Base-by-base conservation (phyloP, 495 filamentous ascomycete species). In the Lasiosphaeriaceae sp. region DNA sequence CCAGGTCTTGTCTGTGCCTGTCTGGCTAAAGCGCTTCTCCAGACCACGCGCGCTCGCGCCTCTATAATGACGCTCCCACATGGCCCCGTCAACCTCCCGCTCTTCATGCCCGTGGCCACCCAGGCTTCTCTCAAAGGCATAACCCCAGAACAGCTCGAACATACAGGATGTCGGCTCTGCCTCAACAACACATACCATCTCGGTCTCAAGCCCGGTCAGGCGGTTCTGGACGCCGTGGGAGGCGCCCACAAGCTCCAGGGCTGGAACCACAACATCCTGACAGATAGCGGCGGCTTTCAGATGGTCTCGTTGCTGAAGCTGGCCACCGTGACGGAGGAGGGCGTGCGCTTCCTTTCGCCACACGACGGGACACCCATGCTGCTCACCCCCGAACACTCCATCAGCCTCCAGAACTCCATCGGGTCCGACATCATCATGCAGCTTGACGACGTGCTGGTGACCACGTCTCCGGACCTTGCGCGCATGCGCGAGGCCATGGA, bases 361-460 rank as follows among this genome's bases (percentile, higher is more conserved):
- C 95, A 97, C 67, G 94, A 97, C 71, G 91, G 92, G 55, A 82
- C 86, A 0, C 92, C 93, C n/a, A 97, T 97, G 94, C 84, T 97
- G 11, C 85, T 99, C 12, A 97, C 95, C 0, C 94, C 94, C 3
- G 94, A 99, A 69, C 93, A 97, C 74, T 97, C 94, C 1, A 97
- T 97, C 57, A 87, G 88, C 21, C 82, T 99, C 17, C 94, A 99
- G 67, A 97, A 97, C 70, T 90, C 88, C 29, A 97, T 99, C 64
- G 95, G 94, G 64, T 94, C 90, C 51, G 94, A 99, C 75, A 97
- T 99, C 64, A 96, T 97, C 29, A 97, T 99, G 95, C 95, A 97
- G 71, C 82, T 99, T 8, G 94, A 99, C 74, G 94, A 99, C 67
- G 95, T 99, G 37, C 87, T 97, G 50, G 92, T 88, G 20, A 96